A percentile compares a stretch with the other conserved stretches of the same genome.
These are phyloP conservation scores for Suillus weaverae DNA, from an alignment of 768 basidiomycete genomes.

Conservation along the genomic window DNA sequence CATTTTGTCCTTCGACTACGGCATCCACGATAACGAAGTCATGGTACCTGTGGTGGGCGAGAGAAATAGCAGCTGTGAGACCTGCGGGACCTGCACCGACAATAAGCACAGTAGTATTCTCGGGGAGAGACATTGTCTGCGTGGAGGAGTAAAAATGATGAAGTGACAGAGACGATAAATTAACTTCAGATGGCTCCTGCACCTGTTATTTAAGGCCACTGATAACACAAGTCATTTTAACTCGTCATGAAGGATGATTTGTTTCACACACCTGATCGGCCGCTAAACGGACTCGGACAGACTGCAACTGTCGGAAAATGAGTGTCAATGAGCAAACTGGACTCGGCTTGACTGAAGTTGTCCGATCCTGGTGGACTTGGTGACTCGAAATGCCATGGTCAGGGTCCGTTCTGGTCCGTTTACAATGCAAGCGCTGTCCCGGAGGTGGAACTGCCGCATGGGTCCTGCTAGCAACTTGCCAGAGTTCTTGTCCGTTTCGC, in stretches of 20 bases:
- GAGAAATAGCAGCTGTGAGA: conserved; percentile 47
- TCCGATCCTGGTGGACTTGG: neutral
- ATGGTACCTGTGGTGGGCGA: conserved; percentile 32
- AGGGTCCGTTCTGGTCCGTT: neutral
- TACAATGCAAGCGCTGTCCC: neutral
- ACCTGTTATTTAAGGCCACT: neutral
- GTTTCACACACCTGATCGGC: neutral
- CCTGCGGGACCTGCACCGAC: conserved; percentile 54
- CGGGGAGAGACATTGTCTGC: neutral
- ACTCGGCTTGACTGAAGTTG: neutral
- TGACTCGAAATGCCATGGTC: neutral
- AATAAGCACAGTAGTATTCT: conserved; percentile 43
- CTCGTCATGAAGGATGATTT: neutral
- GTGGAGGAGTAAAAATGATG: neutral
- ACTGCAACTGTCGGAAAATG: neutral
- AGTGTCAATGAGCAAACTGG: neutral
- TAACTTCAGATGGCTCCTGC: neutral
- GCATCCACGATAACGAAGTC: conserved; percentile 41
- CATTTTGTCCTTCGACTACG: conserved; percentile 23
- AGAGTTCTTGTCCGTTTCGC: neutral
- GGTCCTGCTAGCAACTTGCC: neutral
- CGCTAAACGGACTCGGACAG: neutral
- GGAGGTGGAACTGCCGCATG: neutral
- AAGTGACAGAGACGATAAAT: neutral
- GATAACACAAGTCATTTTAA: neutral